These are phyloP conservation scores for Starmerella tilneyi DNA, from an alignment of 805 yeast species.

Conservation along the genomic window DNA sequence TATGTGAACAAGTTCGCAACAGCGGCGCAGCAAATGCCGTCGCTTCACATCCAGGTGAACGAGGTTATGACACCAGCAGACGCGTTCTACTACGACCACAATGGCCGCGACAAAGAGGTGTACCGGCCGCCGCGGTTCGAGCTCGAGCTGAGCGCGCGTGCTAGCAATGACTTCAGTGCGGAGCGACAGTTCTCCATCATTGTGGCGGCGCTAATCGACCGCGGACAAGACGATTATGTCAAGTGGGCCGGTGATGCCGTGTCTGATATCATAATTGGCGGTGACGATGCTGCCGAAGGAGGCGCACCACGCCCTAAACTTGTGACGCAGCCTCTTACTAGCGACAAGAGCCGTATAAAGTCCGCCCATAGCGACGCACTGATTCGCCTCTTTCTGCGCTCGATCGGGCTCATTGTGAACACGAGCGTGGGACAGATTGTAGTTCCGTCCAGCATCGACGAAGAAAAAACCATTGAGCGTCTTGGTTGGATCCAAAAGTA, in stretches of 20 bases:
- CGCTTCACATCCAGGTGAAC: constrained; percentile 51
- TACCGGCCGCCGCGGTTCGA: constrained; percentile 15
- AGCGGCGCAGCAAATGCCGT: constrained; percentile 42
- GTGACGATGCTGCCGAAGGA: constrained; percentile 1
- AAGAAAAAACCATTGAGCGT: constrained; percentile 32
- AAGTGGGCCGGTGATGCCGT: constrained; percentile 33
- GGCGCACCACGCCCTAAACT: background rate
- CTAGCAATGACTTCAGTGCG: constrained; percentile 22
- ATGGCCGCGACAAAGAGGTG: constrained; percentile 43
- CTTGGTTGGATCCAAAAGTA: constrained; percentile 37
- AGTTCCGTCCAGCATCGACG: constrained; percentile 32
- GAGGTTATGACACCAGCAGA: constrained; percentile 47
- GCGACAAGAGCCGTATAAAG: constrained; percentile 24
- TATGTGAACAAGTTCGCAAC: constrained; percentile 51
- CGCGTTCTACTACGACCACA: constrained; percentile 42
- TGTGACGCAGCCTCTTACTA: constrained; percentile 19
- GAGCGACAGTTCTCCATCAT: constrained; percentile 45
- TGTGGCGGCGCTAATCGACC: constrained; percentile 40
- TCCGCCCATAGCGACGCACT: constrained; percentile 40
- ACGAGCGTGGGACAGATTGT: constrained; percentile 34
- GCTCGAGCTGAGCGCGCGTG: constrained; percentile 28
- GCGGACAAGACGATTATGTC: constrained; percentile 37
- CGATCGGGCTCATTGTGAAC: constrained; percentile 37
- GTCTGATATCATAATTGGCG: background rate
- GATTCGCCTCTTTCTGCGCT: constrained; percentile 39